Conservation (phyloP, 78 protist genomes). For the Isochrysis galbana region DNA sequence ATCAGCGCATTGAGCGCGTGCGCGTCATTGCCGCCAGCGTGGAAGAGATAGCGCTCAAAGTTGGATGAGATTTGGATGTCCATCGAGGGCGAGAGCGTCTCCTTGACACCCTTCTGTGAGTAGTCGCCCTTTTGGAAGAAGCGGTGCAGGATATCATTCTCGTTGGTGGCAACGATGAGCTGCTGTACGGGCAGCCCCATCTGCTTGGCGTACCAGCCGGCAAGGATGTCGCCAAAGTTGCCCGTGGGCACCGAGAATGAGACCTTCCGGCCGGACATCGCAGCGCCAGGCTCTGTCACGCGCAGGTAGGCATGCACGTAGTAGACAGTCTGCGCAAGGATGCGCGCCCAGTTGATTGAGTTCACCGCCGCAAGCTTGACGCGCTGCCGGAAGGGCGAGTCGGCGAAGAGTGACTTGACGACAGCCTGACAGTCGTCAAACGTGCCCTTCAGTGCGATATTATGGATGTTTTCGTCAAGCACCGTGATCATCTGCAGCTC, state of each 20-base stretch:
- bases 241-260: constrained; percentile 61
- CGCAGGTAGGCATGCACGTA: constrained; percentile 27
- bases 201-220: constrained; percentile 63
- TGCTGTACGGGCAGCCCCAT: constrained; percentile 34
- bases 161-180: constrained; percentile 64
- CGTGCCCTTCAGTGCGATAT: constrained; percentile 55
- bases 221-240: constrained; percentile 73
- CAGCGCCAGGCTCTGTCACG: neutral
- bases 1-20: neutral
- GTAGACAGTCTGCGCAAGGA: constrained; percentile 52
- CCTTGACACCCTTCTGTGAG: neutral
- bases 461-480: constrained; percentile 60
- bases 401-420: constrained; percentile 40
- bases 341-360: constrained; percentile 74
- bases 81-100: constrained; percentile 65
- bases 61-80: constrained; percentile 66
- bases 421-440: constrained; percentile 54
- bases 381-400: constrained; percentile 22
- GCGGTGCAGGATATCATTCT: constrained; percentile 61
- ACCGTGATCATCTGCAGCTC: constrained; percentile 59
- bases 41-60: constrained; percentile 65
- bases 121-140: neutral
- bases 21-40: neutral
- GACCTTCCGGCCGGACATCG: neutral
- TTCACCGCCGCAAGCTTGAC: constrained; percentile 59